phyloP scores from a whole-genome alignment of 306 rosid genomes.

The Trifolium repens region DNA sequence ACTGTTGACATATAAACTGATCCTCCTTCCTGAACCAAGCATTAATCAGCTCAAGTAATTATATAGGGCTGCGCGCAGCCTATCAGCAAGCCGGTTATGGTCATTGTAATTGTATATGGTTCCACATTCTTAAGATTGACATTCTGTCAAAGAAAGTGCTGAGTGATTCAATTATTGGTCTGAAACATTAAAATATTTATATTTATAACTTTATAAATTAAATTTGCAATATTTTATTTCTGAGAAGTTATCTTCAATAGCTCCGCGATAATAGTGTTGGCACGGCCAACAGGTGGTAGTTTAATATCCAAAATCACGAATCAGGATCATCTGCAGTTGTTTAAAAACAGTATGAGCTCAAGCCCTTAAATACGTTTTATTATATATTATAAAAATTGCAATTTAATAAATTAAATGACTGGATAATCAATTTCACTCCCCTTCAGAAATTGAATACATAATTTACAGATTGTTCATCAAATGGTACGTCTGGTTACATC shows the following conservation, averaged over 20 bases:
- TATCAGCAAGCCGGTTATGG: background rate
- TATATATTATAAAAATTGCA: background rate
- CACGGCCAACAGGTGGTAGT: background rate
- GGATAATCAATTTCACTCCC: conserved; percentile 2
- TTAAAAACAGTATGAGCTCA: background rate
- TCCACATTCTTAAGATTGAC: conserved; percentile 11
- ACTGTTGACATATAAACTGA: conserved; percentile 46
- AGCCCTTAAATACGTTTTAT: conserved; percentile 3
- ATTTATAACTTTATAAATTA: background rate
- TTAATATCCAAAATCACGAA: conserved; percentile 15
- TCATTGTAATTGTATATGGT: conserved; percentile 17
- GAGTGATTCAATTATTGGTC: background rate
- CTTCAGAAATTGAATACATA: conserved; percentile 20
- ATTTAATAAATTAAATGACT: conserved; percentile 9
- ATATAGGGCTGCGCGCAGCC: conserved; percentile 2
- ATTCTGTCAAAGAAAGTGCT: conserved; percentile 7
- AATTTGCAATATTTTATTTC: conserved; percentile 25
- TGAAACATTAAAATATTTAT: conserved; percentile 22
- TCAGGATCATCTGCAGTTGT: background rate
- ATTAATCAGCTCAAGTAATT: conserved; percentile 38
- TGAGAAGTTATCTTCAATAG: conserved; percentile 9
- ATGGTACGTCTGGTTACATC: conserved; percentile 12
- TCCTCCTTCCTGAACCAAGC: conserved; percentile 54
- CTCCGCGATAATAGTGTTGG: conserved; percentile 5
- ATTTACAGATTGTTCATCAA: background rate